These are phyloP conservation scores for Solanum gandarillasii DNA, from an alignment of 257 asterid genomes.

Conservation along the genomic window DNA sequence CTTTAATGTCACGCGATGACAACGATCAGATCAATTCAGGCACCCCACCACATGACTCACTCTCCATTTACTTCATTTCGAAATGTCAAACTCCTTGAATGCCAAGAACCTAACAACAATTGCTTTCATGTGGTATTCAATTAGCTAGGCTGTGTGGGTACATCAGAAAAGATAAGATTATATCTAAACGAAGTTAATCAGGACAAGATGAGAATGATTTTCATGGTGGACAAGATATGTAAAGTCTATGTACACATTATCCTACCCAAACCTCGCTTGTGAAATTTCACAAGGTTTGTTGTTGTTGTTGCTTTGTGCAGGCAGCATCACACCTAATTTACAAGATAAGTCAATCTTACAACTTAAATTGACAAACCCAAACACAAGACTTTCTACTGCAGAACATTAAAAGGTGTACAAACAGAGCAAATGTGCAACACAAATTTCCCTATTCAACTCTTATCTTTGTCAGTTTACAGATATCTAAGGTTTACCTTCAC, in stretches of 20 bases:
- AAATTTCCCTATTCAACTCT: neutral
- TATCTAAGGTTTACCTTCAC: neutral
- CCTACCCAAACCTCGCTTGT: neutral
- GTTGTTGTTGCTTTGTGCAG: neutral
- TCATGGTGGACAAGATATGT: neutral
- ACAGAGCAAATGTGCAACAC: neutral
- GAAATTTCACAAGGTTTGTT: neutral
- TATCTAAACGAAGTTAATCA: neutral
- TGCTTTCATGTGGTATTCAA: neutral
- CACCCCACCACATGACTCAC: neutral
- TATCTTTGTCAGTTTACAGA: neutral
- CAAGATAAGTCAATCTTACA: neutral
- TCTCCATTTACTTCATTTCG: neutral
- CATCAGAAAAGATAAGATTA: neutral
- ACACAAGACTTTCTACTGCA: neutral
- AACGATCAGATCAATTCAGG: neutral
- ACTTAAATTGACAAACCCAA: neutral
- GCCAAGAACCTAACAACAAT: neutral
- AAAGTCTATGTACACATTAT: no score
- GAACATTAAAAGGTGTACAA: neutral
- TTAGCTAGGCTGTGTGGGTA: neutral
- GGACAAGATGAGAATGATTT: neutral
- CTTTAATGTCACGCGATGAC: neutral
- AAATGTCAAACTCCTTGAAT: neutral
- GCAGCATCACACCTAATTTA: neutral